Evolutionary conservation across 495 filamentous ascomycete species (phyloP).

Genomic region (Pyronema omphalodes): DNA sequence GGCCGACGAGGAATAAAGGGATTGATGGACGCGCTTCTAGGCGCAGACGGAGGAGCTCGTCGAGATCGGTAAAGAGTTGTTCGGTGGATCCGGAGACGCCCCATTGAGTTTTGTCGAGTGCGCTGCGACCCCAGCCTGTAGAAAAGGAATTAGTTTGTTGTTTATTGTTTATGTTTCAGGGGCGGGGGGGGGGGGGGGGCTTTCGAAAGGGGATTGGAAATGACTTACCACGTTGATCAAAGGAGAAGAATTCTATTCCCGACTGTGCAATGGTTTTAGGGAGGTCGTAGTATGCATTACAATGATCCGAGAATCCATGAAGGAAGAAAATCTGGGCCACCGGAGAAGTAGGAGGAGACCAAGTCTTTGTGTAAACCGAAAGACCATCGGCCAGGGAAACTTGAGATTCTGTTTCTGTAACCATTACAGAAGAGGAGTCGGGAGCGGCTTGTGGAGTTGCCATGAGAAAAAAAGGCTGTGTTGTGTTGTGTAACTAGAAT

Average conservation of each 20-base stretch:
- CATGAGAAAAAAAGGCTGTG: too few relatives aligned
- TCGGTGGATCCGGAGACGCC: constrained; percentile 55
- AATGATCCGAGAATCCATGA: constrained; percentile 80
- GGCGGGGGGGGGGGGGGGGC: too few relatives aligned
- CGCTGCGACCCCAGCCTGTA: constrained; percentile 37
- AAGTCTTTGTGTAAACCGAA: constrained; percentile 65
- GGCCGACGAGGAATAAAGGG: constrained; percentile 72
- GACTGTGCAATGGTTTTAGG: constrained; percentile 48
- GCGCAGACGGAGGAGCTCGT: constrained; percentile 40
- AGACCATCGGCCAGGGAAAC: constrained; percentile 30
- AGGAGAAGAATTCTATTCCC: constrained; percentile 52
- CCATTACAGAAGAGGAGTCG: too few relatives aligned
- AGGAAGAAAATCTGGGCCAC: constrained; percentile 57
- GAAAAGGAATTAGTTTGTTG: constrained; percentile 10
- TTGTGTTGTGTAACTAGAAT: too few relatives aligned
- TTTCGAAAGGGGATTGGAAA: too few relatives aligned
- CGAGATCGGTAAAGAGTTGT: constrained; percentile 57
- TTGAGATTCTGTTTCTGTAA: neutral
- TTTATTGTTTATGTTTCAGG: constrained; percentile 13
- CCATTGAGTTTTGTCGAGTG: constrained; percentile 29
- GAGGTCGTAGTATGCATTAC: constrained; percentile 49
- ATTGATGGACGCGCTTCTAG: constrained; percentile 20
- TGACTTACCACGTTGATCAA: constrained; percentile 62
- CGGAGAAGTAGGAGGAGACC: constrained; percentile 39
- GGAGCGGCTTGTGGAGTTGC: too few relatives aligned